Percentiles rank a stretch among this genome's conserved stretches.
These are phyloP conservation scores for Actinidia arguta DNA, from an alignment of 179 eudicot genomes.

Conservation along the genomic window DNA sequence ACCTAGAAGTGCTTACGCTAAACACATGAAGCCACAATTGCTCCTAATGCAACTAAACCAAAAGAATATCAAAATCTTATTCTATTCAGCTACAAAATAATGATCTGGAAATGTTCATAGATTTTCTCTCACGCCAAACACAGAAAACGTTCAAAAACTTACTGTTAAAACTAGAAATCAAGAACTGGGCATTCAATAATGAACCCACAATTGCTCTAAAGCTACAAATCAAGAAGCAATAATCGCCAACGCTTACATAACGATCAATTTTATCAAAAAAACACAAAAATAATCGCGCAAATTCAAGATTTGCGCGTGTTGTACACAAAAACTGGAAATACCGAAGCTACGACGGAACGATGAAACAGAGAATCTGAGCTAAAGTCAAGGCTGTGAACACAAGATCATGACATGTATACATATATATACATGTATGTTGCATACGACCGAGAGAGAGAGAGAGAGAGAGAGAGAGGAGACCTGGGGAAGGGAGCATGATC, in stretches of 20 bases:
- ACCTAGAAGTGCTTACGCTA: neutral
- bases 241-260: neutral
- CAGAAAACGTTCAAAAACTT: no score
- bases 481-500: conserved; percentile 26
- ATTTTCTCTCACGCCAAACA: no score
- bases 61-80: no score
- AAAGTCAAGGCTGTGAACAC: neutral
- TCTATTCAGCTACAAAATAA: no score
- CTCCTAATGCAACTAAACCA: neutral
- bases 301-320: no score
- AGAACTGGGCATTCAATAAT: neutral
- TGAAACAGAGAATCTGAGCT: conserved; percentile 10
- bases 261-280: neutral
- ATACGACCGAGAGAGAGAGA: neutral
- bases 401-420: neutral
- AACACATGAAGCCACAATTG: neutral
- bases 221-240: neutral
- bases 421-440: neutral
- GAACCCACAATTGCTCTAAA: no score
- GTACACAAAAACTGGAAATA: neutral
- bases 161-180: conserved; percentile 7
- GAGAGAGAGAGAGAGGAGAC: neutral
- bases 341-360: conserved; percentile 7
- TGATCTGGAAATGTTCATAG: no score
- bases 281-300: neutral